phyloP scores from a whole-genome alignment of 2,329 filamentous ascomycete species.

The Dactylellina parvicollis region DNA sequence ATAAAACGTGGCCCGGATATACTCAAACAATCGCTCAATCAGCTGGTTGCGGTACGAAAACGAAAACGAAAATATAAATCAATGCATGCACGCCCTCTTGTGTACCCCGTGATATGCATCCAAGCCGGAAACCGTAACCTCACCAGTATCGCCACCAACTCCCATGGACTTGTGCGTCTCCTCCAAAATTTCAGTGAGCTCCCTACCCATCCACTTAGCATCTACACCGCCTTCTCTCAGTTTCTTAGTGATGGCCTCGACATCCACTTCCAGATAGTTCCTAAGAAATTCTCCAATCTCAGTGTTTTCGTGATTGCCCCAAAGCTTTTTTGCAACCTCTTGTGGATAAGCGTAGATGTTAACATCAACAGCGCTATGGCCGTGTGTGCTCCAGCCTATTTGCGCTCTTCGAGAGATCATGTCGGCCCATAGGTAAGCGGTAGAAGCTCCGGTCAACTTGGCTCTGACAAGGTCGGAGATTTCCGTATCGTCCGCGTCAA shows the following conservation, averaged over 20 bases:
- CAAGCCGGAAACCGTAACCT: conserved; percentile 36
- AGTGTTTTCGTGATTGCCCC: conserved; percentile 93
- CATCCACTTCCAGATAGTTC: conserved; percentile 80
- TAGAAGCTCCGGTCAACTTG: conserved; percentile 66
- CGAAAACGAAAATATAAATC: not conserved
- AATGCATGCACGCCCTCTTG: conserved; percentile 53
- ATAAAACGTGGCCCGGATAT: not conserved
- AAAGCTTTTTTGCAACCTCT: conserved; percentile 70
- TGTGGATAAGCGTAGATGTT: conserved; percentile 90
- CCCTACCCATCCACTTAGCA: conserved; percentile 43
- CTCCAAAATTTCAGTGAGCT: conserved; percentile 32
- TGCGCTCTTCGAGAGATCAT: conserved; percentile 89
- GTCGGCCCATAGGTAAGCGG: conserved; percentile 75
- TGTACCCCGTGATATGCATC: conserved; percentile 52
- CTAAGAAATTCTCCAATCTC: conserved; percentile 85
- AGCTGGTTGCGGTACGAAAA: not conserved
- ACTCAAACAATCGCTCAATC: conserved; percentile 16
- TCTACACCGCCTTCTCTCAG: conserved; percentile 68
- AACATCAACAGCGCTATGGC: conserved; percentile 91
- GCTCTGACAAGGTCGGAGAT: conserved; percentile 72
- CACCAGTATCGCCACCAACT: conserved; percentile 38
- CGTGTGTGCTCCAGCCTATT: conserved; percentile 93
- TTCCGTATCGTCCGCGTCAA: conserved; percentile 76
- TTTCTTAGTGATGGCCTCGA: conserved; percentile 79
- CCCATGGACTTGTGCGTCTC: conserved; percentile 44